Percentiles rank a stretch among this genome's conserved stretches.
Evolutionary conservation across 768 basidiomycete species (phyloP).

Genomic region (Sutorius australiensis): DNA sequence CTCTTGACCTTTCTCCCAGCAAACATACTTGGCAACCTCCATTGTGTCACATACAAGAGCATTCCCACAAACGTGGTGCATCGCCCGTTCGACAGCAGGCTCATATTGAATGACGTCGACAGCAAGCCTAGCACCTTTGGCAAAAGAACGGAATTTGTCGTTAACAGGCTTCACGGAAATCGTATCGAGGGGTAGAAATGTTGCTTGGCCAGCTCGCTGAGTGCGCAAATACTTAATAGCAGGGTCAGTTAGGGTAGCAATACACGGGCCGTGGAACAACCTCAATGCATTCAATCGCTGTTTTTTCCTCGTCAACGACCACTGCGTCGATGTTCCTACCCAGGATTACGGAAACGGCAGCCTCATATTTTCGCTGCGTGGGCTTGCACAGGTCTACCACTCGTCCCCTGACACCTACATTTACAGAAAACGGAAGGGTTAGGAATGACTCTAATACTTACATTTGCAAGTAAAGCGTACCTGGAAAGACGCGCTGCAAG

Average conservation of each 20-base stretch:
- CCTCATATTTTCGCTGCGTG: slow-evolving; percentile 86
- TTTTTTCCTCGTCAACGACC: slow-evolving; percentile 95
- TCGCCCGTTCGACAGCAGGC: slow-evolving; percentile 83
- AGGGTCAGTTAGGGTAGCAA: background rate
- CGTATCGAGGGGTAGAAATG: slow-evolving; percentile 97
- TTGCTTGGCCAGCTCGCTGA: slow-evolving; percentile 92
- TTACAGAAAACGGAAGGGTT: background rate
- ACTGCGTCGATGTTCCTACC: slow-evolving; percentile 94
- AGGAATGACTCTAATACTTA: background rate
- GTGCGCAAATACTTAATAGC: slow-evolving; percentile 82
- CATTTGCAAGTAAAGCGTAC: slow-evolving; percentile 33
- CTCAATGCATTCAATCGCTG: slow-evolving; percentile 96
- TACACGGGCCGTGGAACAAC: slow-evolving; percentile 34
- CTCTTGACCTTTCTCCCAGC: slow-evolving; percentile 93
- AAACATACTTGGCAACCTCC: slow-evolving; percentile 86
- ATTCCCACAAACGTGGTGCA: slow-evolving; percentile 95
- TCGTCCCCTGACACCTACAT: slow-evolving; percentile 82
- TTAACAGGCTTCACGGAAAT: slow-evolving; percentile 92
- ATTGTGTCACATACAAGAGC: slow-evolving; percentile 93
- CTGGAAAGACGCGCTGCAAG: slow-evolving; percentile 87
- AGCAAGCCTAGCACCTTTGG: slow-evolving; percentile 80
- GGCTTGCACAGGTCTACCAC: slow-evolving; percentile 95
- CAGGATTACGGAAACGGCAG: slow-evolving; percentile 85
- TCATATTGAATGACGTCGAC: slow-evolving; percentile 85
- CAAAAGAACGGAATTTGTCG: slow-evolving; percentile 91